Evolutionary conservation across 805 yeast genomes (phyloP).

Genomic region (Cyberlindnera nakhonratchasimensis): DNA sequence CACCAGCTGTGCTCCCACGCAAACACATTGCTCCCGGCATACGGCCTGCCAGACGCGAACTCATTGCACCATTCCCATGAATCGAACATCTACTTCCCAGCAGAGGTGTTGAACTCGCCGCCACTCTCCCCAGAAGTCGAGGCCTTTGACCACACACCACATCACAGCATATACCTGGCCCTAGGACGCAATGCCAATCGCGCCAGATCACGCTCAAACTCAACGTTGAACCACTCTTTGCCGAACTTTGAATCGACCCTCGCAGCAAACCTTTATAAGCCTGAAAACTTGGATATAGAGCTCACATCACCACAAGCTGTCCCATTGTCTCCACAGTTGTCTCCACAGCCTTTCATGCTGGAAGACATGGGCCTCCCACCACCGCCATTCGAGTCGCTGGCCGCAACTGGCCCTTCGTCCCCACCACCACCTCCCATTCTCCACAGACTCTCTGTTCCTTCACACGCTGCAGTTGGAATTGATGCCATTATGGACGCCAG

Average conservation of each 20-base stretch:
- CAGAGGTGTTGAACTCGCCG: conserved; percentile 39
- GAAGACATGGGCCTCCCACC: conserved; percentile 47
- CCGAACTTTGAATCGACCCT: conserved; percentile 32
- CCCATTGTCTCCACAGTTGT: conserved; percentile 51
- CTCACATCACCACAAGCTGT: conserved; percentile 62
- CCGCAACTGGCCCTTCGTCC: conserved; percentile 15
- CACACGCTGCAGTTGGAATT: conserved; percentile 9
- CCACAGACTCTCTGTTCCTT: not conserved
- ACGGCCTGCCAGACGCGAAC: conserved; percentile 35
- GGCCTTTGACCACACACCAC: conserved; percentile 36
- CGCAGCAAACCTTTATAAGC: conserved; percentile 52
- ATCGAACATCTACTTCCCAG: conserved; percentile 40
- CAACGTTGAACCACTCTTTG: conserved; percentile 34
- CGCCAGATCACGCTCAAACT: conserved; percentile 27
- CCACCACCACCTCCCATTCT: conserved; percentile 1
- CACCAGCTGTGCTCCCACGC: conserved; percentile 78
- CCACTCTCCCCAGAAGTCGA: conserved; percentile 54
- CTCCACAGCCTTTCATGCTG: conserved; percentile 41
- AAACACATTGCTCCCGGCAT: conserved; percentile 73
- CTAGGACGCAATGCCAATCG: conserved; percentile 21
- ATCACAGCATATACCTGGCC: conserved; percentile 18
- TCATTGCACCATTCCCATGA: conserved; percentile 23
- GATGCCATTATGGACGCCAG: conserved; percentile 19
- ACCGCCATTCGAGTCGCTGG: conserved; percentile 49
- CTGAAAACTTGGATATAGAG: conserved; percentile 42